Percentiles rank a stretch among this genome's conserved stretches.
These are phyloP conservation scores for Phytophthora tentaculata DNA, from an alignment of 352 stramenopile genomes.

Conservation along the genomic window DNA sequence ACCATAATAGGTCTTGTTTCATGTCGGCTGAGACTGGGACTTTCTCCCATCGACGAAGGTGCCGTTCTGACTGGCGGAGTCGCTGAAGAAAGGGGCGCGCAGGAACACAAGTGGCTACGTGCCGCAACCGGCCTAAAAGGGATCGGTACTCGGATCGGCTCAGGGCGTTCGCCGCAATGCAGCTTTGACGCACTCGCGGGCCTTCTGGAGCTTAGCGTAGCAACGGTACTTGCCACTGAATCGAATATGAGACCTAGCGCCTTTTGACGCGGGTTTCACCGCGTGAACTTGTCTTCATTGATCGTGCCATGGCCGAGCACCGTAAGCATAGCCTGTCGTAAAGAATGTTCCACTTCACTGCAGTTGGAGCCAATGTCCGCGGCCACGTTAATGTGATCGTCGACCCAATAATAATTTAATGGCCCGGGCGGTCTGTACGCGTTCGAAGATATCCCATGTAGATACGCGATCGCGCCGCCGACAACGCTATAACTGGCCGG, in stretches of 20 bases:
- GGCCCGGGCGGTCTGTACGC: no score
- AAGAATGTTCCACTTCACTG: no score
- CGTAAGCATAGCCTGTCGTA: no score
- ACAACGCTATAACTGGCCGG: no score
- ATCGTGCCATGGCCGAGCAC: no score
- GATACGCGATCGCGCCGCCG: no score
- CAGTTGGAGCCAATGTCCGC: no score
- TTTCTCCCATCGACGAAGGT: neutral
- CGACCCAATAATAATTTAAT: no score
- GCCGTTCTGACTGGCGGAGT: slow-evolving; percentile 4
- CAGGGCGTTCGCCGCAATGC: neutral
- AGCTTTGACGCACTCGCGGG: neutral
- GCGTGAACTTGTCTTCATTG: no score
- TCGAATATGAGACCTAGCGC: slow-evolving; percentile 27
- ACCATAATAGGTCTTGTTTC: slow-evolving; percentile 20
- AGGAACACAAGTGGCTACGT: neutral
- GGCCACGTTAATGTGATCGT: no score
- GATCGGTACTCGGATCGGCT: neutral
- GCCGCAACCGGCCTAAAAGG: neutral
- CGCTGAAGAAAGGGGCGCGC: neutral
- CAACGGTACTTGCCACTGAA: slow-evolving; percentile 3
- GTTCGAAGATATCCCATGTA: no score
- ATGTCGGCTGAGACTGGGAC: slow-evolving; percentile 9
- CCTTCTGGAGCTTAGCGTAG: slow-evolving; percentile 14
- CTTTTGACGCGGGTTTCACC: slow-evolving; percentile 2